Evolutionary conservation across 371 early-diverging fungal genomes (phyloP).

Genomic region (Actinomucor elegans): DNA sequence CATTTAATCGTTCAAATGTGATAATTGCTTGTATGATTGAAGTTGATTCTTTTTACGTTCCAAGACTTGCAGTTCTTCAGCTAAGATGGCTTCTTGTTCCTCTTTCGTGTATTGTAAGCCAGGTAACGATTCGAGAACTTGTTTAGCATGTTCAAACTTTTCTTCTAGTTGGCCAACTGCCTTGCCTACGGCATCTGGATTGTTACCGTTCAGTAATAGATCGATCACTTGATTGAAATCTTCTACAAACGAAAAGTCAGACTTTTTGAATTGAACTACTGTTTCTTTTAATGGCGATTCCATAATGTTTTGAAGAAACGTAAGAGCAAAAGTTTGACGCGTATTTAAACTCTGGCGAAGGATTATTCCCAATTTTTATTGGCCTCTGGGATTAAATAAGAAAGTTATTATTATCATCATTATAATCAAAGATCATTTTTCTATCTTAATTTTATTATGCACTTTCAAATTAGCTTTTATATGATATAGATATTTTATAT

Average conservation of each 20-base stretch:
- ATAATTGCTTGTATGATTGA: constrained; percentile 5
- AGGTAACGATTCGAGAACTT: constrained; percentile 41
- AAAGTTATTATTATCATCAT: too few relatives aligned
- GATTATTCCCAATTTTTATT: too few relatives aligned
- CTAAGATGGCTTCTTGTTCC: constrained; percentile 42
- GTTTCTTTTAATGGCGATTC: constrained; percentile 8
- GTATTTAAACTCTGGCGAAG: too few relatives aligned
- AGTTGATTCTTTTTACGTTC: constrained; percentile 36
- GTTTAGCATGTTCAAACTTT: constrained; percentile 38
- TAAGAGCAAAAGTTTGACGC: too few relatives aligned
- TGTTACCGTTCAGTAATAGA: constrained; percentile 27
- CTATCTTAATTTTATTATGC: too few relatives aligned
- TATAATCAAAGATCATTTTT: too few relatives aligned
- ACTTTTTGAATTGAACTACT: constrained; percentile 28
- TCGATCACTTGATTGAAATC: constrained; percentile 42
- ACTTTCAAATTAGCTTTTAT: too few relatives aligned
- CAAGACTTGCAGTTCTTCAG: constrained; percentile 30
- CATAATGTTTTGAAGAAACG: not conserved
- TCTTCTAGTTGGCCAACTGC: constrained; percentile 46
- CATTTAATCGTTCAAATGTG: not conserved
- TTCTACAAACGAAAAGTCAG: constrained; percentile 43
- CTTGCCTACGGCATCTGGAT: constrained; percentile 45
- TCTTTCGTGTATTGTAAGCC: constrained; percentile 48
- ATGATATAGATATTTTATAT: too few relatives aligned
- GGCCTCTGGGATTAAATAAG: too few relatives aligned